Conservation (phyloP, 768 basidiomycete genomes). For the Serendipita sp. region DNA sequence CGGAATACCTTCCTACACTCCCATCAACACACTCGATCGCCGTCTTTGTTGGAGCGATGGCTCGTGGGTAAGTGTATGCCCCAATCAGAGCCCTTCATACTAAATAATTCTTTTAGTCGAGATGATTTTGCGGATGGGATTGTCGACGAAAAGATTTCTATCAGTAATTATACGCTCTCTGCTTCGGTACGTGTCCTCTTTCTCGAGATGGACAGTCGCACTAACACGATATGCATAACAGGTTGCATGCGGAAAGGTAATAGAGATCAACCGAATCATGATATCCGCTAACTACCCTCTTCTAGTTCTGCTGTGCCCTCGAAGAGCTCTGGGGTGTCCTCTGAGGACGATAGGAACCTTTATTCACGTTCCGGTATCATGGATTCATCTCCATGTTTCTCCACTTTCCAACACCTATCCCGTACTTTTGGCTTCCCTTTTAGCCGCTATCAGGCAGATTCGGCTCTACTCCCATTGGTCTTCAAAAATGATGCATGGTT, state of each 20-base stretch:
- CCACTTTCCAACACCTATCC: no score
- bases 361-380: neutral
- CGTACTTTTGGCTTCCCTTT: no score
- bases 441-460: neutral
- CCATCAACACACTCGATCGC: constrained; percentile 81
- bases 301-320: constrained; percentile 72
- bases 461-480: neutral
- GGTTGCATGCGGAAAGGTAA: constrained; percentile 92
- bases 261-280: neutral
- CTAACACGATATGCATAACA: constrained; percentile 19
- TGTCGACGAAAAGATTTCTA: constrained; percentile 92
- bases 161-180: constrained; percentile 84
- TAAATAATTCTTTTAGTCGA: constrained; percentile 19
- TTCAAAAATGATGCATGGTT: neutral
- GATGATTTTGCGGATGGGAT: constrained; percentile 94
- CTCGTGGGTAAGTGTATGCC: constrained; percentile 39
- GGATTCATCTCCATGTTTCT: neutral
- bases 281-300: constrained; percentile 5
- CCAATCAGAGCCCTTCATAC: no score
- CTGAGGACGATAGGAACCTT: constrained; percentile 20
- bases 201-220: neutral
- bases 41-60: constrained; percentile 98
- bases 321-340: constrained; percentile 94
- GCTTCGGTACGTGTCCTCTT: constrained; percentile 25
- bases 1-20: constrained; percentile 67